Percentiles rank a stretch among this genome's conserved stretches.
phyloP scores from a whole-genome alignment of 2,329 filamentous ascomycete genomes.

The Clonostachys rosea region DNA sequence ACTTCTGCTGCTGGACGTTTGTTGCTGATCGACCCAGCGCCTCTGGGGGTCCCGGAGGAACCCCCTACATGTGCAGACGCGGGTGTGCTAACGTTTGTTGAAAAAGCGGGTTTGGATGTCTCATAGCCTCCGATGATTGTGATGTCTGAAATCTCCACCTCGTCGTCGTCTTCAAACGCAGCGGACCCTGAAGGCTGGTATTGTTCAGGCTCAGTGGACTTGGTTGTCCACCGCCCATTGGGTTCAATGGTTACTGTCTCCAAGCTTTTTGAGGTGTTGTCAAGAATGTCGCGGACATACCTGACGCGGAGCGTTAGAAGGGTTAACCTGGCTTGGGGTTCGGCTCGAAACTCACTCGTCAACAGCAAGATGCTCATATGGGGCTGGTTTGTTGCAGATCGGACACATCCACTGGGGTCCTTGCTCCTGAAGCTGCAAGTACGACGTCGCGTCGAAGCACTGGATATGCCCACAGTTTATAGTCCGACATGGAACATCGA shows the following conservation, averaged over 20 bases:
- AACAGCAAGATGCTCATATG: conserved; percentile 77
- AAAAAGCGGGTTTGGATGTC: conserved; percentile 24
- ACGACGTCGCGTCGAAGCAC: conserved; percentile 91
- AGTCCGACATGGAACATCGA: conserved; percentile 75
- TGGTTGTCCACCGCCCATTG: conserved; percentile 67
- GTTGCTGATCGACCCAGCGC: conserved; percentile 25
- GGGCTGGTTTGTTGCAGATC: conserved; percentile 79
- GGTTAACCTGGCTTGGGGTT: background rate
- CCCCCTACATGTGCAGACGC: conserved; percentile 26
- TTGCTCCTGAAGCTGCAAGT: conserved; percentile 91
- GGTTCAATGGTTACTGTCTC: conserved; percentile 92
- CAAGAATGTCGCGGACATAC: conserved; percentile 84
- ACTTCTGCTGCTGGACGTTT: conserved; percentile 48
- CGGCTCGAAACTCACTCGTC: conserved; percentile 62
- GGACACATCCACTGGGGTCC: conserved; percentile 96
- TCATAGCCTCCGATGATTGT: conserved; percentile 23
- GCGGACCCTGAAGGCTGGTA: background rate
- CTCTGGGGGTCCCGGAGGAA: conserved; percentile 26
- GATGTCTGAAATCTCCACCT: conserved; percentile 42
- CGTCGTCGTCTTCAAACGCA: conserved; percentile 39
- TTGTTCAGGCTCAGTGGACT: conserved; percentile 18
- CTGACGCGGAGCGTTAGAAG: conserved; percentile 30
- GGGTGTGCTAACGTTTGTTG: conserved; percentile 29
- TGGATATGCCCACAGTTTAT: conserved; percentile 81
- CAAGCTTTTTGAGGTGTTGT: conserved; percentile 61